phyloP scores from a whole-genome alignment of 1,284 basidiomycete genomes.

The Naganishia liquefaciens region DNA sequence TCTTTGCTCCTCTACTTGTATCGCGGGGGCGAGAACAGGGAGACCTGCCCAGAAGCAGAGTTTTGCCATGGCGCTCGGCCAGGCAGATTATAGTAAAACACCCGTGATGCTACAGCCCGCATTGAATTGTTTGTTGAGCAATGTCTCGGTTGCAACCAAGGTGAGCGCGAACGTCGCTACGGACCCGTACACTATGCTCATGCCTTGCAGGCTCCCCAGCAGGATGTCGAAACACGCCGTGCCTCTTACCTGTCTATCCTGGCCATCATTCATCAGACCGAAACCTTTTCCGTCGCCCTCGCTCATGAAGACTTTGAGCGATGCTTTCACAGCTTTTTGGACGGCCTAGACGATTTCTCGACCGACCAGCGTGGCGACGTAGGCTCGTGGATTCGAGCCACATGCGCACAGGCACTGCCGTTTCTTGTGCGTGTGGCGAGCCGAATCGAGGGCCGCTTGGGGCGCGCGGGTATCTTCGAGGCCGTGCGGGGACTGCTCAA shows the following conservation, averaged over 20 bases:
- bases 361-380: conserved; percentile 94
- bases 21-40: conserved; percentile 63
- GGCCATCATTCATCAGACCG: conserved; percentile 1
- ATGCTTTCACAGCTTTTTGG: conserved; percentile 51
- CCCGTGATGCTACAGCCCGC: conserved; percentile 39
- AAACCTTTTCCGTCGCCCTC: neutral
- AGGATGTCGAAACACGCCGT: conserved; percentile 51
- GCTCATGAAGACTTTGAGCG: neutral
- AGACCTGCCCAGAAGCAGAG: conserved; percentile 68
- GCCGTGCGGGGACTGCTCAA: conserved; percentile 72
- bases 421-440: conserved; percentile 18
- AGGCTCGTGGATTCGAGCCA: conserved; percentile 91
- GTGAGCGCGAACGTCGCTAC: neutral
- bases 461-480: conserved; percentile 56
- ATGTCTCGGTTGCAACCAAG: conserved; percentile 23
- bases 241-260: conserved; percentile 26
- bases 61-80: conserved; percentile 72
- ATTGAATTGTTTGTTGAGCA: conserved; percentile 35
- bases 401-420: conserved; percentile 65
- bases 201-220: conserved; percentile 30
- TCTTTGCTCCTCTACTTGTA: conserved; percentile 58
- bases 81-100: conserved; percentile 63
- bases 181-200: neutral
- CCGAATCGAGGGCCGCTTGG: neutral
- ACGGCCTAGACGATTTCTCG: conserved; percentile 83